Conservation (phyloP, 2,329 filamentous ascomycete genomes). For the Hypoxylon sp. region DNA sequence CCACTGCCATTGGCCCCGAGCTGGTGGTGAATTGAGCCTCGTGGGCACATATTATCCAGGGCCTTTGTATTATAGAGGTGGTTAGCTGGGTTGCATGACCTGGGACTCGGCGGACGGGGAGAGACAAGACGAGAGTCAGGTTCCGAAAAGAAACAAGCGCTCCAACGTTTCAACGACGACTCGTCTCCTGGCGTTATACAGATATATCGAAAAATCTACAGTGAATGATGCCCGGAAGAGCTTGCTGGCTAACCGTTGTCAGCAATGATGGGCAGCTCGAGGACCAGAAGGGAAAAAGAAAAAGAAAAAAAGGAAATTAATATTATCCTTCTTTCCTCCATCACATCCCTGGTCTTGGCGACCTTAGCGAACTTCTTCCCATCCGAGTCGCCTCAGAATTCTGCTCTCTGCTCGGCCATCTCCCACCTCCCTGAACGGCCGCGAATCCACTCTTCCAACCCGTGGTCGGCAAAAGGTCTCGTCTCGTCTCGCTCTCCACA, state of each 20-base stretch:
- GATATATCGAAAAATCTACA: conserved; percentile 12
- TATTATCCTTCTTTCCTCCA: conserved; percentile 18
- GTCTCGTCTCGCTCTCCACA: conserved; percentile 20
- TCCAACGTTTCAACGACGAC: too few relatives aligned
- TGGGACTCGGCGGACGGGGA: conserved; percentile 22
- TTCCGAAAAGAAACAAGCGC: conserved; percentile 13
- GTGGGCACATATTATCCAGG: conserved; percentile 40
- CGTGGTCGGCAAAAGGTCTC: conserved; percentile 13
- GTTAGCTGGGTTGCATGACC: conserved; percentile 36
- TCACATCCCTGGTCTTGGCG: conserved; percentile 29
- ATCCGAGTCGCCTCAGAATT: conserved; percentile 20
- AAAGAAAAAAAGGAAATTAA: conserved; percentile 30
- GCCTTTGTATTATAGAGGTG: conserved; percentile 38
- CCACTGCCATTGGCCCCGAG: conserved; percentile 28
- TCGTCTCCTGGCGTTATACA: conserved; percentile 15
- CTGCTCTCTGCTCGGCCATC: background rate
- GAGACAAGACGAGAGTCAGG: conserved; percentile 5
- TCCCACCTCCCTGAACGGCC: conserved; percentile 13
- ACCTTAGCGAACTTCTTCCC: conserved; percentile 20
- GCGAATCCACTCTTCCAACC: conserved; percentile 10
- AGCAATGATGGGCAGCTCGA: conserved; percentile 22
- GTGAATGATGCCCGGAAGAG: conserved; percentile 5
- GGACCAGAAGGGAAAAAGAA: conserved; percentile 7
- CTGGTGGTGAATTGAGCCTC: conserved; percentile 32
- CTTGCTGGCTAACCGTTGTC: conserved; percentile 11